Evolutionary conservation across 2,329 filamentous ascomycete genomes (phyloP).

Genomic region (Helicocarpus griseus): DNA sequence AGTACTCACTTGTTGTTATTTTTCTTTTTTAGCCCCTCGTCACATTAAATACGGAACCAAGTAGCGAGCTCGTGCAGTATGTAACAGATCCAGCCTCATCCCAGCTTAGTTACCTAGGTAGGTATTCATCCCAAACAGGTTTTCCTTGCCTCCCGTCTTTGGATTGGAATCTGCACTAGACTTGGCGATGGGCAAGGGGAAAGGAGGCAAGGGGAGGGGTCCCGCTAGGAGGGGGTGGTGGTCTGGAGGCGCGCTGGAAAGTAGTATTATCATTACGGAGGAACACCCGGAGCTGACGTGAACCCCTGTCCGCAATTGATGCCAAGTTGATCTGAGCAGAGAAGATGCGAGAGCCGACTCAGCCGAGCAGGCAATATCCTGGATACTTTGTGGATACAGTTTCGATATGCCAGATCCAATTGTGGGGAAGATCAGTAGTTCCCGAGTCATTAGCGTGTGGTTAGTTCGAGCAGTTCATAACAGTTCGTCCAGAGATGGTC

Average conservation of each 20-base stretch:
- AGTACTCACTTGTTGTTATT: too few relatives aligned
- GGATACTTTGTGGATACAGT: not conserved
- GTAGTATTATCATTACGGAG: too few relatives aligned
- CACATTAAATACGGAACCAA: too few relatives aligned
- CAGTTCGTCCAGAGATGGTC: too few relatives aligned
- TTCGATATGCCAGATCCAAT: not conserved
- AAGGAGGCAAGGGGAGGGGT: not conserved
- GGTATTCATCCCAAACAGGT: not conserved
- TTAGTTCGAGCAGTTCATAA: too few relatives aligned
- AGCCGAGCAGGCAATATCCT: too few relatives aligned
- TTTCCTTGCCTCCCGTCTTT: too few relatives aligned
- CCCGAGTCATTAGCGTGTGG: not conserved
- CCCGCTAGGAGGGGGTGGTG: not conserved
- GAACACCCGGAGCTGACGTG: not conserved
- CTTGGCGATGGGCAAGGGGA: not conserved
- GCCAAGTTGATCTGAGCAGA: not conserved
- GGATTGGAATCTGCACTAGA: not conserved
- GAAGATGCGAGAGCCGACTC: not conserved
- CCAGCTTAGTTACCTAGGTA: not conserved
- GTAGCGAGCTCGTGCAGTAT: not conserved
- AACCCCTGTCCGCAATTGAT: not conserved
- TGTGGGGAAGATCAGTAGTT: not conserved
- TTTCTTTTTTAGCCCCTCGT: too few relatives aligned
- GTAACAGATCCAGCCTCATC: not conserved
- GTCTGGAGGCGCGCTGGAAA: not conserved